Conservation (phyloP, 202 grass and related monocot species). For the Saccharum hybrid region DNA sequence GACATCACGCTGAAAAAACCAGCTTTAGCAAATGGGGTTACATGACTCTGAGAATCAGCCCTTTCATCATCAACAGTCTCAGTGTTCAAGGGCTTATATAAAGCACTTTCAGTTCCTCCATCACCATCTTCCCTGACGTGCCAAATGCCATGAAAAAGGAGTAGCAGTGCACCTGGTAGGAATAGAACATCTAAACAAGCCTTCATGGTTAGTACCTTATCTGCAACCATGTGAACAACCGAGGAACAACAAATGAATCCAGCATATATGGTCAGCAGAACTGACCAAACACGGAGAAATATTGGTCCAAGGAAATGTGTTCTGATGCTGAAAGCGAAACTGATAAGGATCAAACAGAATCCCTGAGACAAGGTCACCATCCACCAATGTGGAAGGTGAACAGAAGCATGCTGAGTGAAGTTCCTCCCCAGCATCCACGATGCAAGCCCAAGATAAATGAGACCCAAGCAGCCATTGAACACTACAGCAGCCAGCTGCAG, state of each 20-base stretch:
- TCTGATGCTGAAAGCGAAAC: slow-evolving; percentile 47
- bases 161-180: slow-evolving; percentile 53
- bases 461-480: slow-evolving; percentile 58
- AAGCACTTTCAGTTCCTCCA: slow-evolving; percentile 35
- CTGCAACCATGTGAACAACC: slow-evolving; percentile 48
- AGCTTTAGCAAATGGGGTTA: slow-evolving; percentile 67
- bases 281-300: slow-evolving; percentile 47
- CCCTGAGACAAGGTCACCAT: slow-evolving; percentile 59
- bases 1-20: slow-evolving; percentile 70
- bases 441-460: slow-evolving; percentile 59
- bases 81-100: slow-evolving; percentile 60
- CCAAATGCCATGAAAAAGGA: slow-evolving; percentile 52
- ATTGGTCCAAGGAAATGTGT: slow-evolving; percentile 30
- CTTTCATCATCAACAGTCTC: slow-evolving; percentile 7
- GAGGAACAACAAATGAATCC: slow-evolving; percentile 66
- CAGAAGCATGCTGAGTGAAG: slow-evolving; percentile 18
- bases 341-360: slow-evolving; percentile 46
- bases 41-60: slow-evolving; percentile 41
- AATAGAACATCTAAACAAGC: slow-evolving; percentile 64
- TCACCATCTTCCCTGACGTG: slow-evolving; percentile 43
- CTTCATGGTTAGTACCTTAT: slow-evolving; percentile 51
- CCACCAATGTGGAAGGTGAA: slow-evolving; percentile 60
- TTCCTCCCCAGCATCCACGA: slow-evolving; percentile 59
- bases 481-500: slow-evolving; percentile 35
- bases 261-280: slow-evolving; percentile 36